phyloP scores from a whole-genome alignment of 2,329 filamentous ascomycete species.

The Cercospora brassicicola region DNA sequence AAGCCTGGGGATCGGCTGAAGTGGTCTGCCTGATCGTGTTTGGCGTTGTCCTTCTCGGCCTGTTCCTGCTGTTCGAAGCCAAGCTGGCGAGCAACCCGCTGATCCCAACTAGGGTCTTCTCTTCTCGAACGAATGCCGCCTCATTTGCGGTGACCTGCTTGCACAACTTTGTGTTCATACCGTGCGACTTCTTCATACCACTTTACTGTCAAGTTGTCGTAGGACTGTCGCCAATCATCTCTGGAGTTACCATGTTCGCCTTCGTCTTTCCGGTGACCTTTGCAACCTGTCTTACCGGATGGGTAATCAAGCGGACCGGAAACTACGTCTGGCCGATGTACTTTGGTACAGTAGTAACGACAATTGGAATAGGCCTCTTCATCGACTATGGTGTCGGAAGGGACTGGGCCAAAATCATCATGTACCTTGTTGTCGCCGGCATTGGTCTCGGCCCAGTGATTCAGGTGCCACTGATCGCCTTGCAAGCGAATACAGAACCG shows the following conservation, averaged over 20 bases:
- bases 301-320: conserved; percentile 53
- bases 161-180: conserved; percentile 60
- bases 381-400: conserved; percentile 45
- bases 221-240: conserved; percentile 59
- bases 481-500: conserved; percentile 52
- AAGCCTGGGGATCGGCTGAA: conserved; percentile 55
- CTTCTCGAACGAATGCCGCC: conserved; percentile 57
- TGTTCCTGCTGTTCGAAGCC: conserved; percentile 63
- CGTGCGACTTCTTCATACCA: conserved; percentile 68
- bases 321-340: conserved; percentile 51
- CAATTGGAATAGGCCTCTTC: conserved; percentile 51
- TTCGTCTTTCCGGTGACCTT: conserved; percentile 52
- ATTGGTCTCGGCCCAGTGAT: conserved; percentile 56
- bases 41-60: conserved; percentile 49
- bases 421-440: conserved; percentile 53
- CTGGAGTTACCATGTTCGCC: conserved; percentile 62
- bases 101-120: conserved; percentile 66
- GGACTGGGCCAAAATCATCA: conserved; percentile 46
- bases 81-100: conserved; percentile 64
- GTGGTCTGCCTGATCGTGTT: conserved; percentile 58
- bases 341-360: conserved; percentile 45
- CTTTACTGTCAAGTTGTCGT: conserved; percentile 71
- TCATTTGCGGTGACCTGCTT: conserved; percentile 52
- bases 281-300: conserved; percentile 48
- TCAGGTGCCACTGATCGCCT: conserved; percentile 56